Evolutionary conservation across 2,329 filamentous ascomycete genomes (phyloP).

Genomic region (Colletotrichum graminicola): DNA sequence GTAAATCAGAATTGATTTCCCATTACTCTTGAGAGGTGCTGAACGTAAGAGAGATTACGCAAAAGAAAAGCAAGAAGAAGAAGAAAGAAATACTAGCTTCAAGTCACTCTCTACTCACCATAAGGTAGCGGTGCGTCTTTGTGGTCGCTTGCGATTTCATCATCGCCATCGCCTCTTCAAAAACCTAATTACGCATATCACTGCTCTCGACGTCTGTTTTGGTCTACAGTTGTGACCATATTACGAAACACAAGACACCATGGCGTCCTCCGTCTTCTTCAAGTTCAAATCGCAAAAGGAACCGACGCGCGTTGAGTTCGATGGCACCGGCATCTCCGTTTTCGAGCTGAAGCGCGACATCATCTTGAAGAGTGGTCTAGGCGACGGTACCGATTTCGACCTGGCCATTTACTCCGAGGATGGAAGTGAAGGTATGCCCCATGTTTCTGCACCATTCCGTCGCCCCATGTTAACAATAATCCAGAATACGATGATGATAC

Average conservation of each 20-base stretch:
- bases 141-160: conserved; percentile 26
- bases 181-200: conserved; percentile 2
- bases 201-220: conserved; percentile 22
- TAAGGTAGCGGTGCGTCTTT: conserved; percentile 33
- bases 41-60: conserved; percentile 46
- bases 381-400: conserved; percentile 96
- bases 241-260: conserved; percentile 58
- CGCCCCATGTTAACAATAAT: conserved; percentile 47
- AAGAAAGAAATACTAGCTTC: conserved; percentile 47
- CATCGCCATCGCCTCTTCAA: conserved; percentile 22
- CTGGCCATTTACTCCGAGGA: conserved; percentile 95
- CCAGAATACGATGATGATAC: conserved; percentile 98
- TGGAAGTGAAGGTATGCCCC: conserved; percentile 83
- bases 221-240: conserved; percentile 30
- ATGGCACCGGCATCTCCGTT: conserved; percentile 96
- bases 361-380: conserved; percentile 91
- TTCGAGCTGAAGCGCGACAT: conserved; percentile 99
- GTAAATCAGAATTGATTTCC: conserved; percentile 69
- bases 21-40: conserved; percentile 51
- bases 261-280: conserved; percentile 99
- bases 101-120: conserved; percentile 40
- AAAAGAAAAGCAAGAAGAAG: conserved; percentile 42
- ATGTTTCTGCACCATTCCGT: not conserved
- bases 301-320: conserved; percentile 92
- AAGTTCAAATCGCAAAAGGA: conserved; percentile 99